These are phyloP conservation scores for Chaetomium cochliodes DNA, from an alignment of 495 filamentous ascomycete species.

Conservation along the genomic window DNA sequence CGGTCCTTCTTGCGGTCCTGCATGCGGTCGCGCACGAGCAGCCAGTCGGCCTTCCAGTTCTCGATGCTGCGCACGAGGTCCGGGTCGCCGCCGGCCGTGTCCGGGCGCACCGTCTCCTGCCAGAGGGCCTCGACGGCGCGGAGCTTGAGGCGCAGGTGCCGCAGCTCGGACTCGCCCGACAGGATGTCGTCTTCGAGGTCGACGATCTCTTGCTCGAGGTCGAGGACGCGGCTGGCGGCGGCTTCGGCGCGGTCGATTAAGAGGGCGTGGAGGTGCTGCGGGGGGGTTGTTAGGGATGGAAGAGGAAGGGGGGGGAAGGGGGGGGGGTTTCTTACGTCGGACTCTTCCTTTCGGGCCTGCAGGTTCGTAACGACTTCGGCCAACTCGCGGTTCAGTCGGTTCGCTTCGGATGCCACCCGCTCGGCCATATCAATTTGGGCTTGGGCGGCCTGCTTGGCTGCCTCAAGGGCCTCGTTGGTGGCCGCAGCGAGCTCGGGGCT, in stretches of 20 bases:
- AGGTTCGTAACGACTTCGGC: constrained; percentile 40
- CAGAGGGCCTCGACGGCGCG: constrained; percentile 54
- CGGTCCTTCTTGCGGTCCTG: constrained; percentile 26
- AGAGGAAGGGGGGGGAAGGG: background rate
- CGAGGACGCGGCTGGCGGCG: constrained; percentile 52
- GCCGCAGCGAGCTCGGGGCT: constrained; percentile 23
- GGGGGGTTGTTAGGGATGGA: background rate
- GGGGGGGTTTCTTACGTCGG: constrained; percentile 41
- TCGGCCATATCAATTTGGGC: constrained; percentile 29
- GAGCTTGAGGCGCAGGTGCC: constrained; percentile 53
- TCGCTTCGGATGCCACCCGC: constrained; percentile 42
- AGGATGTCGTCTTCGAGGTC: constrained; percentile 45
- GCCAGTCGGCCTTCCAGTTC: constrained; percentile 49
- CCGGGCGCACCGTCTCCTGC: constrained; percentile 29
- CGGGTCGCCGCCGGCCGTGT: constrained; percentile 31
- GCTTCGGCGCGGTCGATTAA: constrained; percentile 52
- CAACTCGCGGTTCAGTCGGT: constrained; percentile 43
- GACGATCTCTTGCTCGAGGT: constrained; percentile 48
- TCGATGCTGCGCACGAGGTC: constrained; percentile 47
- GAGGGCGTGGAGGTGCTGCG: constrained; percentile 56
- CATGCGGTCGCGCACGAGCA: constrained; percentile 33
- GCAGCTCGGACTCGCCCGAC: constrained; percentile 42
- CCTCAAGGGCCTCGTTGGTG: constrained; percentile 34
- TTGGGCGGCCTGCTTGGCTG: constrained; percentile 21
- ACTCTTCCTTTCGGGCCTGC: constrained; percentile 49